Evolutionary conservation across 2,329 filamentous ascomycete species (phyloP).

Genomic region (Nothophaeocryptopus gaeumannii): DNA sequence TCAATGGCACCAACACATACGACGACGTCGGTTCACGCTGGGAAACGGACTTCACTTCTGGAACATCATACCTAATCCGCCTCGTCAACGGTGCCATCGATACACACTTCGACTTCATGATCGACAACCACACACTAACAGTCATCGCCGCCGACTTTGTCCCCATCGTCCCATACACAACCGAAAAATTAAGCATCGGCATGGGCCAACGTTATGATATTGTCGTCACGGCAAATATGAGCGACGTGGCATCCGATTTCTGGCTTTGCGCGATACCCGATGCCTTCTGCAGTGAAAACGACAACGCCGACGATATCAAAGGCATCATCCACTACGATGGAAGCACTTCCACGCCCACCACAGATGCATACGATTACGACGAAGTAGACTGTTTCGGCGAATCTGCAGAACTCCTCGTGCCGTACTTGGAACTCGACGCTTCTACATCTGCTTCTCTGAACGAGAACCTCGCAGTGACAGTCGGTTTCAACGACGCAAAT

Average conservation of each 20-base stretch:
- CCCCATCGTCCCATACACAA: conserved; percentile 42
- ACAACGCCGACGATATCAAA: conserved; percentile 32
- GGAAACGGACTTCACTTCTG: conserved; percentile 32
- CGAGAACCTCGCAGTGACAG: conserved; percentile 25
- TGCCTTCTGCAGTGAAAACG: conserved; percentile 39
- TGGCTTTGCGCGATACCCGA: conserved; percentile 40
- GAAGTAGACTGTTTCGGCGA: conserved; percentile 40
- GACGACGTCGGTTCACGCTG: conserved; percentile 25
- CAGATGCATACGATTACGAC: conserved; percentile 31
- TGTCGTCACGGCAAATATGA: conserved; percentile 30
- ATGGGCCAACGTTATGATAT: conserved; percentile 39
- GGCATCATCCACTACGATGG: conserved; percentile 39
- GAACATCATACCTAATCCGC: conserved; percentile 44
- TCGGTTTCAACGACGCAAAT: conserved; percentile 30
- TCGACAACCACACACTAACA: conserved; percentile 43
- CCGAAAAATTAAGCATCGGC: conserved; percentile 36
- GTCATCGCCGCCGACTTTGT: conserved; percentile 45
- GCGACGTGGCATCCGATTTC: conserved; percentile 33
- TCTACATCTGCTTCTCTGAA: conserved; percentile 15
- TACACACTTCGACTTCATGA: conserved; percentile 36
- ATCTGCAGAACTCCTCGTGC: conserved; percentile 34
- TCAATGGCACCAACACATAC: conserved; percentile 34
- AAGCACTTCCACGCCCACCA: conserved; percentile 32
- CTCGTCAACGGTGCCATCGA: conserved; percentile 42
- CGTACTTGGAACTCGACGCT: conserved; percentile 31